Conservation (phyloP, 352 stramenopile species). For the Thalassiosira livingstoniorum region DNA sequence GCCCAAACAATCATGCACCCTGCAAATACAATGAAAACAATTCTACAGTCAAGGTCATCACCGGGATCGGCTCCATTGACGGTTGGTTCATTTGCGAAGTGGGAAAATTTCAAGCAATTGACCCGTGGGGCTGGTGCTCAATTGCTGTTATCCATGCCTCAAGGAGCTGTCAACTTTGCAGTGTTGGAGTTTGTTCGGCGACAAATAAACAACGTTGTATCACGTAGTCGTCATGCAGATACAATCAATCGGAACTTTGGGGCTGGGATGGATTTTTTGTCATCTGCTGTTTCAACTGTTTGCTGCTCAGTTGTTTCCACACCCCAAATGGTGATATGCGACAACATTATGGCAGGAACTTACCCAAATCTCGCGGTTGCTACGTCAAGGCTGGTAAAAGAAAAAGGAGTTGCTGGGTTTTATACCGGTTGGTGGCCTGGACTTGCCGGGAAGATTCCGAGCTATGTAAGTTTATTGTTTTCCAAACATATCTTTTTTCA, state of each 20-base stretch:
- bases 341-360: constrained; percentile 89
- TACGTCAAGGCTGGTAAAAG: constrained; percentile 58
- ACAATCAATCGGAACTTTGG: constrained; percentile 65
- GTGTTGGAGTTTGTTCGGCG: constrained; percentile 84
- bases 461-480: constrained; percentile 78
- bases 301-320: constrained; percentile 87
- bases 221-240: constrained; percentile 47
- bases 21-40: constrained; percentile 89
- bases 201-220: constrained; percentile 67
- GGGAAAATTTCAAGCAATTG: constrained; percentile 74
- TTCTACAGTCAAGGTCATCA: constrained; percentile 80
- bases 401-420: constrained; percentile 84
- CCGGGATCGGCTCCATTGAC: constrained; percentile 61
- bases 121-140: constrained; percentile 87
- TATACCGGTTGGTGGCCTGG: constrained; percentile 88
- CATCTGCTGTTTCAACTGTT: constrained; percentile 84
- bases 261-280: constrained; percentile 87
- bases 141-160: constrained; percentile 87
- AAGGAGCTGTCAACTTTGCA: constrained; percentile 89
- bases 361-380: constrained; percentile 84
- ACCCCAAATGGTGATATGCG: constrained; percentile 90
- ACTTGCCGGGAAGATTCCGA: constrained; percentile 89
- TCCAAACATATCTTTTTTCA: neutral
- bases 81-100: constrained; percentile 63
- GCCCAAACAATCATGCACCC: constrained; percentile 89